Conservation (phyloP, 108 stramenopile species). For the Epipyxis sp. region DNA sequence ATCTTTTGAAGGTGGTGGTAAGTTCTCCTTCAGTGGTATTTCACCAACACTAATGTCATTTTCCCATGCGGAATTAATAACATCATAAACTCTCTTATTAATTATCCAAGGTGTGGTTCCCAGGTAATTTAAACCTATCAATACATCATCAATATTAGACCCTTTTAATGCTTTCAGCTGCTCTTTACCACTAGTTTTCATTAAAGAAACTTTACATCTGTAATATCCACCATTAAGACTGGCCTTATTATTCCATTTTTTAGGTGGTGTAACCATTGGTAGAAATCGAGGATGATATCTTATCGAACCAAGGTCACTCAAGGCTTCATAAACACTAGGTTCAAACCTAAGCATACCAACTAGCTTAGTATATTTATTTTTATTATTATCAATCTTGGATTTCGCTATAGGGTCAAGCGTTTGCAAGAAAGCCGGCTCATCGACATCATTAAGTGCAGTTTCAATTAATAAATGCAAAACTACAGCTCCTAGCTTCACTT, state of each 20-base stretch:
- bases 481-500: constrained; percentile 27
- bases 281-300: constrained; percentile 54
- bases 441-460: not conserved
- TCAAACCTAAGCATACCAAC: not conserved
- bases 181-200: constrained; percentile 65
- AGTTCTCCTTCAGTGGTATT: constrained; percentile 57
- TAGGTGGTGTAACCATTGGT: constrained; percentile 89
- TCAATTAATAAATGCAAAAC: not conserved
- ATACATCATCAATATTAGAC: constrained; percentile 62
- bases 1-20: constrained; percentile 22
- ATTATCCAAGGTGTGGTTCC: constrained; percentile 78
- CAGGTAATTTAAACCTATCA: constrained; percentile 77
- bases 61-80: constrained; percentile 70
- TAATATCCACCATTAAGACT: constrained; percentile 68
- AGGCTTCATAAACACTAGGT: constrained; percentile 26
- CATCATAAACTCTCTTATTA: constrained; percentile 69
- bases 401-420: constrained; percentile 51
- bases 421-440: constrained; percentile 37
- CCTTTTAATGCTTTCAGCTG: constrained; percentile 66
- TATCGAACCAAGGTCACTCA: not conserved
- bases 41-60: constrained; percentile 69
- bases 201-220: constrained; percentile 63
- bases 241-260: constrained; percentile 71
- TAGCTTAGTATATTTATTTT: constrained; percentile 39
- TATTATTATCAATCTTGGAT: constrained; percentile 43